Conservation (phyloP, 73 alveolate genomes). For the Breviolum minutum region DNA sequence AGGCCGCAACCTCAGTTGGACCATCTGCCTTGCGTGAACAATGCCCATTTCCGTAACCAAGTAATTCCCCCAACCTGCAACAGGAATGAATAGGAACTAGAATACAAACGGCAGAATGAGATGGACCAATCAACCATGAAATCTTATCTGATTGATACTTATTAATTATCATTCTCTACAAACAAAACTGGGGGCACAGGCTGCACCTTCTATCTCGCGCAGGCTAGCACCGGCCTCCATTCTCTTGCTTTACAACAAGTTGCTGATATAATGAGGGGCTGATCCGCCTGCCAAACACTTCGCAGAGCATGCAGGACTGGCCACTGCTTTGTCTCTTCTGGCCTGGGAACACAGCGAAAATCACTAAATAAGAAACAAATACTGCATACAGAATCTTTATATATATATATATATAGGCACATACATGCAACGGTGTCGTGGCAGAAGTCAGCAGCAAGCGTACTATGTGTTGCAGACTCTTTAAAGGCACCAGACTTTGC, state of each 20-base stretch:
- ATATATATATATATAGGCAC: neutral
- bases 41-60: neutral
- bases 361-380: neutral
- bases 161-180: too few relatives aligned
- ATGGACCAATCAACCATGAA: neutral
- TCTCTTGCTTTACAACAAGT: too few relatives aligned
- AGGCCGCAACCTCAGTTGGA: constrained; percentile 9
- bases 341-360: neutral
- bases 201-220: neutral
- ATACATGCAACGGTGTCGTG: too few relatives aligned
- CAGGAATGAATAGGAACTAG: neutral
- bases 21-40: neutral
- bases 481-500: neutral
- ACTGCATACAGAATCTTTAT: neutral
- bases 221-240: neutral
- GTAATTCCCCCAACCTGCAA: neutral
- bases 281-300: constrained; percentile 29
- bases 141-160: neutral
- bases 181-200: neutral
- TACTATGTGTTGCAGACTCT: neutral
- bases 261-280: too few relatives aligned
- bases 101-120: neutral
- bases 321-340: constrained; percentile 24
- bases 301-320: neutral
- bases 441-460: neutral